Evolutionary conservation across 805 yeast genomes (phyloP).

Genomic region (Teunomyces tritomae): DNA sequence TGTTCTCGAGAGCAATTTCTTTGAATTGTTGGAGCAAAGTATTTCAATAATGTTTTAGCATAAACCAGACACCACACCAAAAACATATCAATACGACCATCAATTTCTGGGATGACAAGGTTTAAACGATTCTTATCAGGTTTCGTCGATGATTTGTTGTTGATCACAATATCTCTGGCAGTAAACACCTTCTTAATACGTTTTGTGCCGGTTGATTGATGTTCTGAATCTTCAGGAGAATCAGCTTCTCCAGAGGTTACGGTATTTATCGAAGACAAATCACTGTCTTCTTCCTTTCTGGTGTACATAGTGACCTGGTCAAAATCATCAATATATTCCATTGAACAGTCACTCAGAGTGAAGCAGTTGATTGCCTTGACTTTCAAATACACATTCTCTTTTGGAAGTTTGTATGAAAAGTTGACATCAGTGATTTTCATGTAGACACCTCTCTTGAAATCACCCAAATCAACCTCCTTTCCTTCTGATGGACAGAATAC

Average conservation of each 20-base stretch:
- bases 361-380: constrained; percentile 26
- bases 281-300: constrained; percentile 24
- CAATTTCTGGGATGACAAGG: constrained; percentile 33
- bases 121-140: constrained; percentile 26
- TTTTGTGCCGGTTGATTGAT: constrained; percentile 13
- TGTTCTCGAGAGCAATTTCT: constrained; percentile 25
- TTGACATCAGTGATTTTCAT: constrained; percentile 19
- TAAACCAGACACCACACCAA: constrained; percentile 42
- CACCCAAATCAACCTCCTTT: constrained; percentile 32
- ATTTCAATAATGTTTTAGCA: constrained; percentile 32
- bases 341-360: constrained; percentile 37
- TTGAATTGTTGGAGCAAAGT: constrained; percentile 32
- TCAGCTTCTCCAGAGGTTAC: constrained; percentile 17
- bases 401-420: constrained; percentile 20
- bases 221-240: constrained; percentile 1
- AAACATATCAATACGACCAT: constrained; percentile 38
- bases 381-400: constrained; percentile 18
- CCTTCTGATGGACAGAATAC: constrained; percentile 20
- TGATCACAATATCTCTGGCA: constrained; percentile 23
- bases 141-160: constrained; percentile 17
- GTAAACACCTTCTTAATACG: constrained; percentile 33
- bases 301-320: constrained; percentile 25
- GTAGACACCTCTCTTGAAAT: constrained; percentile 38
- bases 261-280: constrained; percentile 30
- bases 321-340: constrained; percentile 35